Conservation (phyloP, 2,329 filamentous ascomycete genomes). For the Teratosphaeria viscida region DNA sequence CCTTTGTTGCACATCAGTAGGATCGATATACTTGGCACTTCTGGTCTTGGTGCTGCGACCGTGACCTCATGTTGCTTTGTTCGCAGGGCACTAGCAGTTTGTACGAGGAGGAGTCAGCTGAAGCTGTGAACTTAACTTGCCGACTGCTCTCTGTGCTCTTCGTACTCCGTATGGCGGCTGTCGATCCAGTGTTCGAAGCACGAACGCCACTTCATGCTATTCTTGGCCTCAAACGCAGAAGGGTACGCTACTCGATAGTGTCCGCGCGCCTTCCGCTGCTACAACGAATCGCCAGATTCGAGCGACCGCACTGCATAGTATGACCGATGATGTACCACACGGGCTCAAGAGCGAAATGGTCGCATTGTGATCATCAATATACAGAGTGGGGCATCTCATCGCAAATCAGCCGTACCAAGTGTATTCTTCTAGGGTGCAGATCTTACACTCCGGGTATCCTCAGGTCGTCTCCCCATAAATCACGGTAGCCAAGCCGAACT, state of each 20-base stretch:
- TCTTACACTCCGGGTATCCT: background rate
- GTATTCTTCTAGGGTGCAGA: background rate
- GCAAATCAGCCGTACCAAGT: background rate
- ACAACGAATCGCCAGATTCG: too few species aligned
- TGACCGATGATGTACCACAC: too few species aligned
- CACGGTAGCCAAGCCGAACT: background rate
- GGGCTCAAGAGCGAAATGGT: too few species aligned
- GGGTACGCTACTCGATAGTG: too few species aligned
- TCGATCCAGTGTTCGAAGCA: too few species aligned
- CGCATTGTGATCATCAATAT: background rate
- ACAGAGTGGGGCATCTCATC: background rate
- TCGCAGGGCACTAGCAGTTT: background rate
- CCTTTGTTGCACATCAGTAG: background rate
- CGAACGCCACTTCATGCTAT: too few species aligned
- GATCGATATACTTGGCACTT: background rate
- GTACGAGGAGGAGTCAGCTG: background rate
- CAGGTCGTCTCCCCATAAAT: background rate
- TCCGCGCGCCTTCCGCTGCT: too few species aligned
- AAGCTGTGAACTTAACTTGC: background rate
- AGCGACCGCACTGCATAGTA: too few species aligned
- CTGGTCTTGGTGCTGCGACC: background rate
- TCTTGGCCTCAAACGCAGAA: too few species aligned
- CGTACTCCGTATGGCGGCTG: too few species aligned
- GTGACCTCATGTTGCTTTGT: background rate
- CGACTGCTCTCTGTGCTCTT: background rate